phyloP scores from a whole-genome alignment of 768 basidiomycete species.

The Boletales sp. region DNA sequence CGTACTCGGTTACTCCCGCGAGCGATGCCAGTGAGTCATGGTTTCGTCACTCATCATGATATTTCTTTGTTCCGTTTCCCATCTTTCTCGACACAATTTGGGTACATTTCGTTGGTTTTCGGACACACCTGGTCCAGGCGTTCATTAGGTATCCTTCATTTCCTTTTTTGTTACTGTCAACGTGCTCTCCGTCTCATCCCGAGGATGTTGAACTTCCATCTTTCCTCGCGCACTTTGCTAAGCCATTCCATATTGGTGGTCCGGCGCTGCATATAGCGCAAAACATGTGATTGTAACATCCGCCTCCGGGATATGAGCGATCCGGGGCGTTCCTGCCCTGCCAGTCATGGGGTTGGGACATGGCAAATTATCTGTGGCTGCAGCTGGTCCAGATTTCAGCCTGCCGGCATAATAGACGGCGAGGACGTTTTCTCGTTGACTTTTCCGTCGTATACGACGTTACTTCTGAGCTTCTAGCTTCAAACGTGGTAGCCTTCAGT shows the following conservation, averaged over 20 bases:
- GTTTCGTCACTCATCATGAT: neutral
- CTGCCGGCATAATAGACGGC: neutral
- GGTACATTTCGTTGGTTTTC: neutral
- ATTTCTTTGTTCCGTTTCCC: neutral
- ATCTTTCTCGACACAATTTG: neutral
- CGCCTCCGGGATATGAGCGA: neutral
- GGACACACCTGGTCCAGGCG: neutral
- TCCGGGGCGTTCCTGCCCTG: neutral
- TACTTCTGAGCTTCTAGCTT: slow-evolving; percentile 10
- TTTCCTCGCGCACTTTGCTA: neutral
- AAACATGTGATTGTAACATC: slow-evolving; percentile 2
- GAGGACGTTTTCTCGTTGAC: neutral
- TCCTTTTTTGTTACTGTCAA: neutral
- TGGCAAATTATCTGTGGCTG: neutral
- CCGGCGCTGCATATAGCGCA: neutral
- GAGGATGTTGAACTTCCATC: neutral
- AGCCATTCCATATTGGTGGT: neutral
- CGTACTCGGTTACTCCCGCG: slow-evolving; percentile 24
- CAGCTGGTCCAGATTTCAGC: neutral
- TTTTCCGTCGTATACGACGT: neutral
- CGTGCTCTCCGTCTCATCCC: neutral
- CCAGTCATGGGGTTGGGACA: neutral
- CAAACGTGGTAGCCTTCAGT: slow-evolving; percentile 1
- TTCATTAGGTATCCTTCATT: slow-evolving; percentile 1
- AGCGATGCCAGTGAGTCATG: slow-evolving; percentile 26